Evolutionary conservation across 768 basidiomycete genomes (phyloP).

Genomic region (Boletus coccyginus): DNA sequence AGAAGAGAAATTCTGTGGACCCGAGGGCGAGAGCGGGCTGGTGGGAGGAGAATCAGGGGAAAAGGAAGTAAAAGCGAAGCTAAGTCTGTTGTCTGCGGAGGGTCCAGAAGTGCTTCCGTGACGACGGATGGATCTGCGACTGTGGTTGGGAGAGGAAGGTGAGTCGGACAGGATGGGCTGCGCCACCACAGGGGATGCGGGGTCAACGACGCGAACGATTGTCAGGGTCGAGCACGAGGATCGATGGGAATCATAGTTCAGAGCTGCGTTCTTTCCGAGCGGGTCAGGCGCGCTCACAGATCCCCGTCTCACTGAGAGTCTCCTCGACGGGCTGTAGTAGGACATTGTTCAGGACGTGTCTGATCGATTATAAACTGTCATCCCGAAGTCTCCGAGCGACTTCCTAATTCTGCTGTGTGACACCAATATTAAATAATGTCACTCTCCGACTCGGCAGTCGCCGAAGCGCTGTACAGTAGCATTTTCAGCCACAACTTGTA

Average conservation of each 20-base stretch:
- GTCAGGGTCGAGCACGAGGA: constrained; percentile 64
- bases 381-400: neutral
- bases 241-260: constrained; percentile 53
- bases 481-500: constrained; percentile 19
- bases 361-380: neutral
- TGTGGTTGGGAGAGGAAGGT: constrained; percentile 24
- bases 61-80: constrained; percentile 71
- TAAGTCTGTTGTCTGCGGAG: constrained; percentile 39
- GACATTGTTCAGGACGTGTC: constrained; percentile 12
- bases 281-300: constrained; percentile 71
- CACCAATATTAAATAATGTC: neutral
- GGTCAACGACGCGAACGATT: constrained; percentile 63
- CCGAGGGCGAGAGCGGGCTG: constrained; percentile 22
- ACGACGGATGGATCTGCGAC: constrained; percentile 32
- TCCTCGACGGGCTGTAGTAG: constrained; percentile 15
- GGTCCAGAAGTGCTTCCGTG: constrained; percentile 31
- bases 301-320: constrained; percentile 59
- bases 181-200: constrained; percentile 24
- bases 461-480: constrained; percentile 24
- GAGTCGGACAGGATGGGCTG: constrained; percentile 26
- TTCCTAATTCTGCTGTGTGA: constrained; percentile 7
- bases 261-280: constrained; percentile 49
- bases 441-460: constrained; percentile 4
- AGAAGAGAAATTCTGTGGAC: constrained; percentile 32
- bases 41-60: constrained; percentile 25